Evolutionary conservation across 768 basidiomycete species (phyloP).

Genomic region (Amanita fuliginea): DNA sequence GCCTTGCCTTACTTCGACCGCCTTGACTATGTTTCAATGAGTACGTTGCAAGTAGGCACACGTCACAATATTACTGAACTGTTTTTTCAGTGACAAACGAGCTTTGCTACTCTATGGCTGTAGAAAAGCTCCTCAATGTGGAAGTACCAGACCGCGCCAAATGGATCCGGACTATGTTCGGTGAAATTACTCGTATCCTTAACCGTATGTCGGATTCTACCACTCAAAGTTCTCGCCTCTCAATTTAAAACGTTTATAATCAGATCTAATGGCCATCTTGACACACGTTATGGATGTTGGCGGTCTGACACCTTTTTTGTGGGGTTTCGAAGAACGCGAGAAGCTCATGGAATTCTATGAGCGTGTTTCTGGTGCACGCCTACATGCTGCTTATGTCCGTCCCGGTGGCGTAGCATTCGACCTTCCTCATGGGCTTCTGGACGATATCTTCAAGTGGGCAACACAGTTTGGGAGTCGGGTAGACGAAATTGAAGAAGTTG

Average conservation of each 20-base stretch:
- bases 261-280: constrained; percentile 93
- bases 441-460: constrained; percentile 97
- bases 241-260: not conserved
- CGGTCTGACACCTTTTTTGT: constrained; percentile 95
- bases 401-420: constrained; percentile 98
- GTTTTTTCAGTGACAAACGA: constrained; percentile 85
- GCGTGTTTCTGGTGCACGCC: constrained; percentile 93
- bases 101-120: constrained; percentile 91
- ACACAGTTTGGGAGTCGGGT: constrained; percentile 87
- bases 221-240: constrained; percentile 2
- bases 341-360: constrained; percentile 99
- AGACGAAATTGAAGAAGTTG: constrained; percentile 97
- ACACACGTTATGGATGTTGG: constrained; percentile 97
- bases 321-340: constrained; percentile 99
- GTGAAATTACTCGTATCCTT: constrained; percentile 91
- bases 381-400: constrained; percentile 96
- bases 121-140: constrained; percentile 96
- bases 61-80: constrained; percentile 4
- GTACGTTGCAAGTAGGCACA: constrained; percentile 31
- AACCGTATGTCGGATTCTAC: constrained; percentile 54
- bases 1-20: constrained; percentile 98
- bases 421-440: constrained; percentile 93
- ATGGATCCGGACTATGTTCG: constrained; percentile 96
- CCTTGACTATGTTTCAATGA: constrained; percentile 99
- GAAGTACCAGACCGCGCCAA: constrained; percentile 95